A percentile compares a stretch with the other conserved stretches of the same genome.
These are phyloP conservation scores for Thraustochytrium sp. DNA, from an alignment of 352 stramenopile species.

Conservation along the genomic window DNA sequence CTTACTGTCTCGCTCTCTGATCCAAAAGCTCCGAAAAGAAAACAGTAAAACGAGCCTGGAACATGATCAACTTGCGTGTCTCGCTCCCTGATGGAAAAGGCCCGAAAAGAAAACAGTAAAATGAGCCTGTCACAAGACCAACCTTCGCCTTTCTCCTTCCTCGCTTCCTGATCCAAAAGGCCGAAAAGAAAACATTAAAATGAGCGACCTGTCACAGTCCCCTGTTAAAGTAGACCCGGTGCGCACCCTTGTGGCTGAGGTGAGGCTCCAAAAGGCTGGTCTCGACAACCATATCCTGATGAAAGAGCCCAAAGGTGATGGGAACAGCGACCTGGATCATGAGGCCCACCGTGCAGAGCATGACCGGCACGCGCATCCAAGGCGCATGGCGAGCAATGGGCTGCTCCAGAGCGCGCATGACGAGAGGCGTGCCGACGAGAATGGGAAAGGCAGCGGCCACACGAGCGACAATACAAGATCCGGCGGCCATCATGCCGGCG, in stretches of 20 bases:
- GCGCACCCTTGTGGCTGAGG: constrained; percentile 50
- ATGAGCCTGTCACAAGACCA: neutral
- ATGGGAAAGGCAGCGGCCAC: constrained; percentile 73
- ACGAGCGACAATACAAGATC: constrained; percentile 65
- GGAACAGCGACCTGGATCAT: constrained; percentile 74
- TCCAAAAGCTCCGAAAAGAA: neutral
- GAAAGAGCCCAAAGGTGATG: constrained; percentile 73
- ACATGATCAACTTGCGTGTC: neutral
- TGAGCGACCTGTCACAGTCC: too few relatives aligned
- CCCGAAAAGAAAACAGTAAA: neutral
- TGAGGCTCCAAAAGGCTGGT: constrained; percentile 62
- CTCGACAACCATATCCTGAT: constrained; percentile 65
- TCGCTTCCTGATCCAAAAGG: too few relatives aligned
- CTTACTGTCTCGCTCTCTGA: too few relatives aligned
- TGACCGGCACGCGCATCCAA: constrained; percentile 57
- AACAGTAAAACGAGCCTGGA: neutral
- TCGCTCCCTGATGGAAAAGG: neutral
- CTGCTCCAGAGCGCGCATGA: constrained; percentile 58
- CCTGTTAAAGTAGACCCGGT: constrained; percentile 47
- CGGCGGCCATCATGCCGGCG: constrained; percentile 64
- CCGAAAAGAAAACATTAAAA: too few relatives aligned
- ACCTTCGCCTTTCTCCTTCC: neutral
- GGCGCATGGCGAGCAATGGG: constrained; percentile 47
- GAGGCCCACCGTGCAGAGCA: constrained; percentile 64
- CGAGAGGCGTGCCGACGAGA: constrained; percentile 63